phyloP scores from a whole-genome alignment of 345 rosid genomes.

The Balakata baccata region DNA sequence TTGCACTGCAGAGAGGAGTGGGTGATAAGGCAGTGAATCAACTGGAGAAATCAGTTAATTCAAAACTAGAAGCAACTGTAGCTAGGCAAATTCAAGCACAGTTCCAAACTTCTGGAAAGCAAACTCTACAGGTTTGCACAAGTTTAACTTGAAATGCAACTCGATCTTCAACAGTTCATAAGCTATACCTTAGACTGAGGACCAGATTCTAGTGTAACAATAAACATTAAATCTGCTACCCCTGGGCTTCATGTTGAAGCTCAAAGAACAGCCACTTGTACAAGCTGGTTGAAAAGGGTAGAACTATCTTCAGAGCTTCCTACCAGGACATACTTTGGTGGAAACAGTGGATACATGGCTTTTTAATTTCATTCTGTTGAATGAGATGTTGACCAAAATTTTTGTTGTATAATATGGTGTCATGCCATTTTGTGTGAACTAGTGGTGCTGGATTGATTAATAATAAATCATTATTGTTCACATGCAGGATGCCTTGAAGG shows the following conservation, averaged over 20 bases:
- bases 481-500: conserved; percentile 67
- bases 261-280: not conserved
- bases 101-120: conserved; percentile 92
- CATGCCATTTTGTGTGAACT: conserved; percentile 16
- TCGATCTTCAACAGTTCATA: not conserved
- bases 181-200: not conserved
- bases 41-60: conserved; percentile 73
- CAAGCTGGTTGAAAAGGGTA: not conserved
- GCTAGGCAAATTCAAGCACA: conserved; percentile 82
- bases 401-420: not conserved
- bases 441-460: conserved; percentile 2
- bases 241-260: not conserved
- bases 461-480: conserved; percentile 5
- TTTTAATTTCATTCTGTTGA: not conserved
- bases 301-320: not conserved
- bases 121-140: conserved; percentile 74
- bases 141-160: conserved; percentile 14
- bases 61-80: conserved; percentile 77
- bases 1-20: conserved; percentile 62
- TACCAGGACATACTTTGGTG: not conserved
- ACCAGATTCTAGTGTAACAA: not conserved
- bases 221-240: not conserved
- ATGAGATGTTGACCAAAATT: not conserved
- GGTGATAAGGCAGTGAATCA: conserved; percentile 89
- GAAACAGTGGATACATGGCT: not conserved